Base-by-base conservation (phyloP, 768 basidiomycete genomes). In the Russula ochroleuca region DNA sequence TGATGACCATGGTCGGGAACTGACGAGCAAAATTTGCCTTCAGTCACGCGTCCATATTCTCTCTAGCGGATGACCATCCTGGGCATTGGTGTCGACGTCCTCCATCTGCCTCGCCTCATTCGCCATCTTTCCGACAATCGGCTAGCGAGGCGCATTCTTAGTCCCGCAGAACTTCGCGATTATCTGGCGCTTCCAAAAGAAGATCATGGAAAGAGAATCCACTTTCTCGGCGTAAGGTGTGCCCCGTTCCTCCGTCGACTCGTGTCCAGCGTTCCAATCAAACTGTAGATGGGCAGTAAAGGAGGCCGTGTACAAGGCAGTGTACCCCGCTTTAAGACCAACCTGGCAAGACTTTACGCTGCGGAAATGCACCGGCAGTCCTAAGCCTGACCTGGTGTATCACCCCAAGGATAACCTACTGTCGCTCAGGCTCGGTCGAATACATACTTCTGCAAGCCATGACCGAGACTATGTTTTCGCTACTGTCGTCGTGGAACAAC, bases 261-360 rank as follows among this genome's bases (percentile, higher is more conserved):
- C 40, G 69, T 31, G 41, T 35, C 43, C 38, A 25, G 38, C 65
- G 31, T 60, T 63, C 19, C 33, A 53, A 25, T 17, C 19, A 11
- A 47, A 1, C 21, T 31, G 4, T 68, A 94, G 92, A 17, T 94
- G 90, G 90, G 79, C 84, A 37, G 81, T 89, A 21, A 94, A 94
- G 69, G 92, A 94, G 73, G 89, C 92, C 0, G 85, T 86, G 0
- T 94, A 93, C 77, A 94, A 94, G 71, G 92, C 92, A 0, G 70
- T 92, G 63, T 91, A 84, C 71, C 91, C 91, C 0, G 35, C 63
- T 21, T 70, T 80, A 47, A 76, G 70, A 37, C 83, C 88, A 19
- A 83, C 81, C 8, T 94, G 92, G 92, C 89, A 90, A 70, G 83
- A 92, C 28, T 72, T 93, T 63, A 80, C 81, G 7, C 63, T 73